Evolutionary conservation across 768 basidiomycete species (phyloP), one percentile per base, ranked within the genome.

Genomic region (Termitomyces sp.): DNA sequence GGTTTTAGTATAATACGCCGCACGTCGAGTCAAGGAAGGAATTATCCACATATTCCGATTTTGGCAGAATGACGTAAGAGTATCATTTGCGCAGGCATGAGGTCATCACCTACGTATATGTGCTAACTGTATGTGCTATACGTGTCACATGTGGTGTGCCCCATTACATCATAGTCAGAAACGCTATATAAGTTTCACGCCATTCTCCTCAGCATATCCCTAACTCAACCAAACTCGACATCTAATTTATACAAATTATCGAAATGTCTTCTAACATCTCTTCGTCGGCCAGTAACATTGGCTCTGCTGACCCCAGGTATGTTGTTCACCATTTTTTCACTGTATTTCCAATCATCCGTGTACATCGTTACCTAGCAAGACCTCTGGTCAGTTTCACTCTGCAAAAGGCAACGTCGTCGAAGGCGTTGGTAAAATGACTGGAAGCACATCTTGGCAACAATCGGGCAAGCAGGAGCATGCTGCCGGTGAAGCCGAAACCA

Each of bases 381-480:
- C 70, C 56, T 62, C 71, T 15, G 77, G 77, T 54, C 74, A 75
- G 64, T 71, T 64, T 62, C 77, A 78, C 63, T 75, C 75, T 4
- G 60, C 63, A 28, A 78, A 78, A 65, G 77, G 77, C 40, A 73
- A 58, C 35, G 56, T 70, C 44, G 73, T 74, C 21, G 58, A 57
- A 28, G 55, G 49, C 9, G 60, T 81, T 60, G 81, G 81, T 21
- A 78, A 78, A 58, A 7, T 71, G 7, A 80, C 79, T 15, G 80
- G 80, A 12, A 63, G 72, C 9, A 65, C 62, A 1, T 66, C 75
- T 3, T 79, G 76, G 79, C 67, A 73, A 48, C 64, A 74, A 30
- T 75, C 75, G 17, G 82, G 82, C 38, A 73, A 77, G 64, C 62
- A 79, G 55, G 79, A 82, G 64, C 82, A 81, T 61, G 73, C 73